Percentiles rank a stretch among this genome's conserved stretches.
phyloP scores from a whole-genome alignment of 2,329 filamentous ascomycete species.

The Kalmusia sp. region DNA sequence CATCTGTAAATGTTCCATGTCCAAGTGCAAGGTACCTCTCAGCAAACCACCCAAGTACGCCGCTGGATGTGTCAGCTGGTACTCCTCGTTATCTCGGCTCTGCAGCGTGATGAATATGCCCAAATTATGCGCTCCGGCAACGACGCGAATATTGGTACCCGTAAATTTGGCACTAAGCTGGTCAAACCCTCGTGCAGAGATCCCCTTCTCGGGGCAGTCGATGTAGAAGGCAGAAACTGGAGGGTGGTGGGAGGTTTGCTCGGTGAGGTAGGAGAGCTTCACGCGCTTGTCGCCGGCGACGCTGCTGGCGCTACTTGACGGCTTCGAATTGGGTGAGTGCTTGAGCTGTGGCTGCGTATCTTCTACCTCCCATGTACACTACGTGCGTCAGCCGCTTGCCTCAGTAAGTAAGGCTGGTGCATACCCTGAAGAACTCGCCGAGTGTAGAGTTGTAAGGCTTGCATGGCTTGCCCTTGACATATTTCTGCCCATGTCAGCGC shows the following conservation, averaged over 20 bases:
- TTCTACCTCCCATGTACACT: constrained; percentile 96
- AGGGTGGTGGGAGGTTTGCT: constrained; percentile 97
- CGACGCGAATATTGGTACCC: constrained; percentile 89
- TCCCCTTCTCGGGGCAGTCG: constrained; percentile 87
- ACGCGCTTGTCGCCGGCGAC: constrained; percentile 59
- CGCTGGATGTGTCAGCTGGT: constrained; percentile 93
- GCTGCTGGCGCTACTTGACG: constrained; percentile 45
- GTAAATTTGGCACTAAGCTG: constrained; percentile 98
- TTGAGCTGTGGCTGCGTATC: constrained; percentile 72
- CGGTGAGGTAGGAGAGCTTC: constrained; percentile 90
- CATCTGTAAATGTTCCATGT: neutral
- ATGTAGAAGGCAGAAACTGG: constrained; percentile 96
- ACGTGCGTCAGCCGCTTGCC: constrained; percentile 21
- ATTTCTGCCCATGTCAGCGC: constrained; percentile 69
- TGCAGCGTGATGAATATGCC: constrained; percentile 93
- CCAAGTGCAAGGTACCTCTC: constrained; percentile 57
- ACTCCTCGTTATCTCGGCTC: constrained; percentile 83
- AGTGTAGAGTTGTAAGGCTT: constrained; percentile 98
- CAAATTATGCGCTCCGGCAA: constrained; percentile 89
- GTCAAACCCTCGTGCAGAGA: constrained; percentile 89
- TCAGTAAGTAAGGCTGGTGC: constrained; percentile 34
- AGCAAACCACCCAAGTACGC: constrained; percentile 89
- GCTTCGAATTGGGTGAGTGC: constrained; percentile 50
- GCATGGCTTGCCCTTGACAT: constrained; percentile 97
- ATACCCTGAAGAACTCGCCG: constrained; percentile 94